Evolutionary conservation across 768 basidiomycete species (phyloP).

Genomic region (Mrakia blollopis): DNA sequence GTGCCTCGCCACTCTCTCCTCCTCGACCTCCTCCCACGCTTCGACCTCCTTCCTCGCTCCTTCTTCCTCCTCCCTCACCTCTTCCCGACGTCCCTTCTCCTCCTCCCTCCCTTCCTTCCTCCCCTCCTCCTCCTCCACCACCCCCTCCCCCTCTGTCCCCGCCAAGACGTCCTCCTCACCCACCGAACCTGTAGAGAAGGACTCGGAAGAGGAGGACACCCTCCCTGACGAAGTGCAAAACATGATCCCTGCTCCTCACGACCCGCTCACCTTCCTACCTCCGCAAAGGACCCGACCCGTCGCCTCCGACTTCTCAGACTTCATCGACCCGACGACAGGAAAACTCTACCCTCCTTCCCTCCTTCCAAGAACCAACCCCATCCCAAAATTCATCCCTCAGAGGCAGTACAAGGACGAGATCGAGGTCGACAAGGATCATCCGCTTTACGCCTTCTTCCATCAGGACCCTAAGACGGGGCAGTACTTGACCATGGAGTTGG

Average conservation of each 20-base stretch:
- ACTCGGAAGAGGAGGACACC: background rate
- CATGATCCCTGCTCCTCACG: background rate
- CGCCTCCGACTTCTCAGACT: background rate
- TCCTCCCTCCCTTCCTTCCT: constrained; percentile 7
- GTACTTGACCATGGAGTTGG: constrained; percentile 27
- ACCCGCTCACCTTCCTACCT: background rate
- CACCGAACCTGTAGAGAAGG: background rate
- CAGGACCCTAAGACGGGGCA: constrained; percentile 47
- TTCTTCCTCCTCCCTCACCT: background rate
- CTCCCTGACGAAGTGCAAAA: background rate
- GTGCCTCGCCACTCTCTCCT: background rate
- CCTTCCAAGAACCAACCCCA: background rate
- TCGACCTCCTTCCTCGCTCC: background rate
- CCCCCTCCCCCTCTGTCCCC: too few relatives aligned
- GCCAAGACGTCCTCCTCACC: background rate
- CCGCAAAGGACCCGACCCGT: background rate
- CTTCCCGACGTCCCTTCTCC: background rate
- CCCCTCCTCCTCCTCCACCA: background rate
- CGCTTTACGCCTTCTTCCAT: constrained; percentile 72
- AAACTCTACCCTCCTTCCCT: constrained; percentile 6
- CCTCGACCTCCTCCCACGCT: background rate
- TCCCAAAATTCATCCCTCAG: background rate
- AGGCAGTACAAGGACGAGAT: constrained; percentile 38
- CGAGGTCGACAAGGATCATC: constrained; percentile 58
- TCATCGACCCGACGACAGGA: constrained; percentile 2